Percentiles rank a stretch among this genome's conserved stretches.
phyloP scores from a whole-genome alignment of 495 filamentous ascomycete genomes.

The Aspergillus ostianus region DNA sequence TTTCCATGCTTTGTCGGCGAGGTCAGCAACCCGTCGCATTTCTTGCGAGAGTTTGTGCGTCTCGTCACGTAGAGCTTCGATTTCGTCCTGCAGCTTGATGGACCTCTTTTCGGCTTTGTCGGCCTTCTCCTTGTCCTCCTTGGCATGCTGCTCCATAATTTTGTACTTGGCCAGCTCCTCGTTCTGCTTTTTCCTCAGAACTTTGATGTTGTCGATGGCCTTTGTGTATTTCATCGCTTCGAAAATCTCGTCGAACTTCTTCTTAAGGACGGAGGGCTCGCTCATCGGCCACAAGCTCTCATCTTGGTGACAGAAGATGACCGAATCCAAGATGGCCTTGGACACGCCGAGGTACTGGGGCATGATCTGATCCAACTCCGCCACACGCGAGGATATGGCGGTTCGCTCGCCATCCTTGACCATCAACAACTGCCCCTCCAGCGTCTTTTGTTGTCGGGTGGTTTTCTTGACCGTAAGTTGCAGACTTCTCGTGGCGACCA shows the following conservation, averaged over 20 bases:
- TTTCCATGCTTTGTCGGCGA: slow-evolving; percentile 58
- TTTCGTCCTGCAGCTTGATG: slow-evolving; percentile 64
- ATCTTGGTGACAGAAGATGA: slow-evolving; percentile 99
- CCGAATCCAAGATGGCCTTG: slow-evolving; percentile 81
- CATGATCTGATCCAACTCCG: slow-evolving; percentile 78
- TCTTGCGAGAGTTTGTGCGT: slow-evolving; percentile 54
- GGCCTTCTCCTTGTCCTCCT: slow-evolving; percentile 82
- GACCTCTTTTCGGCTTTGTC: slow-evolving; percentile 66
- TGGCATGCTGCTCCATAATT: slow-evolving; percentile 70
- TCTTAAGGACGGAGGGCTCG: slow-evolving; percentile 79
- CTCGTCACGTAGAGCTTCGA: slow-evolving; percentile 63
- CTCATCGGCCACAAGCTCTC: slow-evolving; percentile 98
- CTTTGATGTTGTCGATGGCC: slow-evolving; percentile 90
- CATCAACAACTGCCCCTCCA: slow-evolving; percentile 75
- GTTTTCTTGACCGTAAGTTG: slow-evolving; percentile 85
- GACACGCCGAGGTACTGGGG: slow-evolving; percentile 89
- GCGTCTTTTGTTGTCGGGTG: slow-evolving; percentile 66
- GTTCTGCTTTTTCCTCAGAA: slow-evolving; percentile 76
- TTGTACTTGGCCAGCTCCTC: slow-evolving; percentile 69
- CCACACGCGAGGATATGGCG: slow-evolving; percentile 71
- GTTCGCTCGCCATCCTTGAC: slow-evolving; percentile 77
- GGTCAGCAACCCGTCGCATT: slow-evolving; percentile 52
- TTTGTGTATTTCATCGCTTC: slow-evolving; percentile 96
- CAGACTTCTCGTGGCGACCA: slow-evolving; percentile 77
- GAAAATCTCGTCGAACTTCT: slow-evolving; percentile 95